Evolutionary conservation across 352 stramenopile genomes (phyloP), one percentile per base, ranked within the genome.

Genomic region (Globisporangium camurandrum): DNA sequence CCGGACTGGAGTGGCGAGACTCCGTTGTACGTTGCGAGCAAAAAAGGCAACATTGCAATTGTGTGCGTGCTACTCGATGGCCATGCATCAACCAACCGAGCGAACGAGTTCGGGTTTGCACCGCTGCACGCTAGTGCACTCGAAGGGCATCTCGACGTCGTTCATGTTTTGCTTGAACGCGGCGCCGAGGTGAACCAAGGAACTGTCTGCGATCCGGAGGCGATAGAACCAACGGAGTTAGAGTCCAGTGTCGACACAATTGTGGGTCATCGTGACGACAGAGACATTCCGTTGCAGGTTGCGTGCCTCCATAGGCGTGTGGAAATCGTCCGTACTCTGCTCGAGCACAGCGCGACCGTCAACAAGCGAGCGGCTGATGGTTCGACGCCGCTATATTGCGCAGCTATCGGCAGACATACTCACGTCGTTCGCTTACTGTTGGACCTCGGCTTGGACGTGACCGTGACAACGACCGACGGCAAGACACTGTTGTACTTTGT

Each of bases 401-500:
- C 49, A 8, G 40, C 49, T 9, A 19, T 45, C 1, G 16, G 28
- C 11, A 36, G 47, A 28, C n/a, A 26, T 12, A n/a, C 14, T 9
- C 28, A 39, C 0, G n/a, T 50, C 17, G 17, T 40, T 5, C 16
- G 14, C 9, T 5, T 12, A 14, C 26, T 50, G 30, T 9, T 50
- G 1, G 44, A 50, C 7, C 22, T 11, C 28, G 44, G 44, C 20
- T 27, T 30, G 5, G 30, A 50, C 10, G 6, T 7, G 17, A 19
- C 39, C 10, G 22, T 20, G 4, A 19, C 16, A 34, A 10, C 17
- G n/a, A 20, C 4, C 17, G 36, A 51, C 2, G 42, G 51, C 11
- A 17, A 30, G 11, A 51, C 30, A n/a, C 17, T 36, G n/a, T 31
- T 57, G 0, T 33, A 51, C 26, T 26, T 57, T 11, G 51, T 42